Evolutionary conservation across 768 basidiomycete genomes (phyloP).

Genomic region (Lentinula boryana): DNA sequence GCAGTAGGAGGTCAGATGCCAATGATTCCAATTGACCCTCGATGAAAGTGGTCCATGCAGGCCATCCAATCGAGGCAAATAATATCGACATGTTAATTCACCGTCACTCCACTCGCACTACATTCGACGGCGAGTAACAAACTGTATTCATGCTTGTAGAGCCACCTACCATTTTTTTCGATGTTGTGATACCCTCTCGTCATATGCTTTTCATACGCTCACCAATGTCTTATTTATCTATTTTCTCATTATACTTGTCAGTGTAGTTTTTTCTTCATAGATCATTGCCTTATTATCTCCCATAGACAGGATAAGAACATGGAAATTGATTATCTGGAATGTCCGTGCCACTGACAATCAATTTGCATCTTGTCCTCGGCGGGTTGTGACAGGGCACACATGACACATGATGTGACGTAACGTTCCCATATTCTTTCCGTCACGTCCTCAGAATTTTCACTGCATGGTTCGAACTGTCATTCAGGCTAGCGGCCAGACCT

Average conservation of each 20-base stretch:
- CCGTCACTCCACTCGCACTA: background rate
- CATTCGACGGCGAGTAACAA: background rate
- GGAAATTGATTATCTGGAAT: background rate
- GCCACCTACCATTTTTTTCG: no score
- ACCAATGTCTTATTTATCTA: background rate
- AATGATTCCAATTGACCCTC: constrained; percentile 5
- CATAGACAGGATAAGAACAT: background rate
- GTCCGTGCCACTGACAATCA: background rate
- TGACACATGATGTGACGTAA: no score
- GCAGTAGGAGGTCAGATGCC: constrained; percentile 6
- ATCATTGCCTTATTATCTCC: background rate
- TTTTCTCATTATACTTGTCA: background rate
- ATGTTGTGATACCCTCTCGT: background rate
- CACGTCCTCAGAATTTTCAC: no score
- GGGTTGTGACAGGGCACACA: no score
- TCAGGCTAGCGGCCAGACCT: no score
- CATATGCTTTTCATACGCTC: background rate
- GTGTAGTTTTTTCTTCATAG: background rate
- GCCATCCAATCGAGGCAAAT: no score
- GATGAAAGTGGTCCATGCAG: constrained; percentile 1
- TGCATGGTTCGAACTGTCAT: no score
- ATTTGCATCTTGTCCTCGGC: no score
- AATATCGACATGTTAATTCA: background rate
- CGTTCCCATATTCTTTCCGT: no score
- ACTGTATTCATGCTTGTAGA: no score